Evolutionary conservation across 192 early-diverging fungal genomes (phyloP), one percentile per base, ranked within the genome.

Genomic region (Cladochytrium replicatum): DNA sequence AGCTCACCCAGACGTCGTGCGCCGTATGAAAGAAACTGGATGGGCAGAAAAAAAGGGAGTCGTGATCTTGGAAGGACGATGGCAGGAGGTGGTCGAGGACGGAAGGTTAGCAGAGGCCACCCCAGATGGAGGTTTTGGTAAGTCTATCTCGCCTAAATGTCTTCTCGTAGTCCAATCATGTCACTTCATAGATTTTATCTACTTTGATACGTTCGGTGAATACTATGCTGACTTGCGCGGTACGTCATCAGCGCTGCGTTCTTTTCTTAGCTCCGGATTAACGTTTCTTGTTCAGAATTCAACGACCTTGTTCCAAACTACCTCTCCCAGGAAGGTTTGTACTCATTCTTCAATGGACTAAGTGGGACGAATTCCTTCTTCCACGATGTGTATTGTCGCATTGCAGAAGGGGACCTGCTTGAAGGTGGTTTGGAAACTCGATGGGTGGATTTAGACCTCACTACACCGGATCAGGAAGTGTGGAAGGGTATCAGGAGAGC

Each of bases 1-100:
- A 63, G 95, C 95, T 0, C 95, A 98, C 50, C 91, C 95, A 6
- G 92, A 94, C 60, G 95, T 97, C 22, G 91, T 89, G 63, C 75
- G 74, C 25, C 75, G 86, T 43, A 96, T 96, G 89, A 43, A 81
- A 27, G 65, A 66, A 21, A 60, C 84, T 22, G 89, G 85, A 6
- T 93, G 92, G 94, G 81, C 86, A 67, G 80, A 83, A 41, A 87
- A 87, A 24, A 77, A 80, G 13, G 78, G 77, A 23, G 91, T 93
- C 23, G 75, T 71, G 32, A 88, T 95, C 40, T 48, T 93, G 45
- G 88, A 88, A 80, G 90, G 91, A 21, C 60, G 86, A 26, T 96
- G 94, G 92, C 92, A 96, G 67, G 72, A 69, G 37, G 79, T 87
- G 32, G 55, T 86, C 0, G 79, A 76, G n/a, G n/a, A n/a, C n/a